These are phyloP conservation scores for Penstemon eatonii DNA, from an alignment of 257 asterid genomes.

Conservation along the genomic window DNA sequence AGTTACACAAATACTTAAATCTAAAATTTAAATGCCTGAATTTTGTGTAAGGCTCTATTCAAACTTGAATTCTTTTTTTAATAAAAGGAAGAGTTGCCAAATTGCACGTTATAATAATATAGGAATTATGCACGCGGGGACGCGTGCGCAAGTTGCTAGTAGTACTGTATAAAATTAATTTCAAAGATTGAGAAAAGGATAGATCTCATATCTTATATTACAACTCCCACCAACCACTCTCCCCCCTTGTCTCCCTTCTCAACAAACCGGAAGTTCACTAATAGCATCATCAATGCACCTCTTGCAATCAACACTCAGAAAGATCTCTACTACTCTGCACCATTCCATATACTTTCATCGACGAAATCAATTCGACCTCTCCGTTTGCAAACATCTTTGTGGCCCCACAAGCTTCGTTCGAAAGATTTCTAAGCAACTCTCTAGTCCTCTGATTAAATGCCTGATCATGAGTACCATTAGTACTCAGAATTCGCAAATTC, in stretches of 20 bases:
- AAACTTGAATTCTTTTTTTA: no score
- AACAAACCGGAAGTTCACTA: conserved; percentile 35
- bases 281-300: conserved; percentile 43
- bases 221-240: conserved; percentile 54
- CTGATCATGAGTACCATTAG: not conserved
- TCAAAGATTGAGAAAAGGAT: conserved; percentile 39
- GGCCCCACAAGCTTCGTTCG: conserved; percentile 20
- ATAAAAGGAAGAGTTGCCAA: no score
- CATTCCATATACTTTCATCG: conserved; percentile 38
- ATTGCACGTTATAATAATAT: no score
- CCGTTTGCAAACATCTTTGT: conserved; percentile 34
- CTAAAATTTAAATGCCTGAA: no score
- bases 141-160: no score
- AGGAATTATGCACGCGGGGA: no score
- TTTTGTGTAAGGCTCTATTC: no score
- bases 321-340: conserved; percentile 49
- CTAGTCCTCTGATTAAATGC: conserved; percentile 29
- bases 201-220: conserved; percentile 43
- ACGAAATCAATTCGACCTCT: conserved; percentile 21
- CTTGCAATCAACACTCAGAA: conserved; percentile 37
- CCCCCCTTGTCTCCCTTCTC: conserved; percentile 42
- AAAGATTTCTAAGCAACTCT: conserved; percentile 27
- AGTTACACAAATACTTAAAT: no score
- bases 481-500: conserved; percentile 29
- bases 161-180: no score